These are phyloP conservation scores for Ilyonectria sp. DNA, from an alignment of 2,329 filamentous ascomycete species.

Conservation along the genomic window DNA sequence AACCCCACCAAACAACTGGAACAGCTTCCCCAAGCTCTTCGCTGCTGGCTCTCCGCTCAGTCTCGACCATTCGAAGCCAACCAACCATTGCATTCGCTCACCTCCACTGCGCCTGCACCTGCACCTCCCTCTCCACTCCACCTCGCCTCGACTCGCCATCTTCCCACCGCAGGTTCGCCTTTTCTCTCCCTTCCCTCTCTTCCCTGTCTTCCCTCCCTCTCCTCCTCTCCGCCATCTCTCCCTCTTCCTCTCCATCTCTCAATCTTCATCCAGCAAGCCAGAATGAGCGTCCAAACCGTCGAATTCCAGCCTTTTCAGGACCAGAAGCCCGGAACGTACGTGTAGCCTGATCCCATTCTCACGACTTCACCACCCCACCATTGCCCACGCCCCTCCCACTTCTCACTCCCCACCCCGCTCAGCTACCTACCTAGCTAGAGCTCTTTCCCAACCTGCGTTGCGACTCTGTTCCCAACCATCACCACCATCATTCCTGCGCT, in stretches of 20 bases:
- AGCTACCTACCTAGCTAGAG: background rate
- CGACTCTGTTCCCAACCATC: background rate
- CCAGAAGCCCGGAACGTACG: constrained; percentile 99
- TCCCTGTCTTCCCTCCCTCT: background rate
- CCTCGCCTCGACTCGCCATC: constrained; percentile 28
- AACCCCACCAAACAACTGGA: constrained; percentile 37
- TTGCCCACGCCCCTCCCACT: constrained; percentile 34
- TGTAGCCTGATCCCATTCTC: constrained; percentile 53
- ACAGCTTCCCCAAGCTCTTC: constrained; percentile 50
- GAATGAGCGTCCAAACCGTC: constrained; percentile 83
- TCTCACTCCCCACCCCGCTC: constrained; percentile 9
- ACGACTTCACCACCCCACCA: constrained; percentile 22
- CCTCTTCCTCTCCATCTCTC: constrained; percentile 22
- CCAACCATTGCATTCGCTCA: constrained; percentile 32
- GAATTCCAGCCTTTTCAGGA: constrained; percentile 89
- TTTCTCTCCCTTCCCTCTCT: constrained; percentile 19
- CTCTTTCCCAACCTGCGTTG: constrained; percentile 12
- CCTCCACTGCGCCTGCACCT: constrained; percentile 18
- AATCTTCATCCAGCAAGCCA: constrained; percentile 44
- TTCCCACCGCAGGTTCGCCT: constrained; percentile 32
- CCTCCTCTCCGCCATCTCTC: constrained; percentile 11
- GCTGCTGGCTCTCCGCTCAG: constrained; percentile 1
- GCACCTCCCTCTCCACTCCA: constrained; percentile 30
- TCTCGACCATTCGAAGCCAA: constrained; percentile 35
- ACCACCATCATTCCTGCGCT: background rate